Conservation (phyloP, 305 asterid genomes). For the Petunia hybrid region DNA sequence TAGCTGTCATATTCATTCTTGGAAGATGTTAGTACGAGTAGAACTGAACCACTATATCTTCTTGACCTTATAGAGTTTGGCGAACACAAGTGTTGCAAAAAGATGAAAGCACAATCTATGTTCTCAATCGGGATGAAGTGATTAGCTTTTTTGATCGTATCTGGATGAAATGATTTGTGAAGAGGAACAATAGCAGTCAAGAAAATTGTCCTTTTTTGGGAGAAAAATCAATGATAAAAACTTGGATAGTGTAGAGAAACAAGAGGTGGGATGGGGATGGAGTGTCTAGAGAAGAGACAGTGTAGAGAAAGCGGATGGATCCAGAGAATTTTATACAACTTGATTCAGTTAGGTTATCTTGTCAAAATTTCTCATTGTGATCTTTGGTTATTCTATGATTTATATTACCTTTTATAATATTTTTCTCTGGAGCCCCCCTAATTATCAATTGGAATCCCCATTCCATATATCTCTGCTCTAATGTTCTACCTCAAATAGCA, state of each 20-base stretch:
- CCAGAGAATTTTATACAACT: not conserved
- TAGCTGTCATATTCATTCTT: constrained; percentile 26
- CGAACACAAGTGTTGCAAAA: not conserved
- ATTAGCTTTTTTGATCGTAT: not conserved
- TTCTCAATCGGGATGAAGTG: not conserved
- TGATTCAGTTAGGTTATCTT: no score
- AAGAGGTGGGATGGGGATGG: not conserved
- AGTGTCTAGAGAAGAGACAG: not conserved
- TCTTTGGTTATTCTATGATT: no score
- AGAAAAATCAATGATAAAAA: constrained; percentile 6
- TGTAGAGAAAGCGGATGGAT: not conserved
- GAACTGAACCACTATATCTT: not conserved
- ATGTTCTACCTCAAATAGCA: not conserved
- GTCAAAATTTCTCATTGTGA: no score
- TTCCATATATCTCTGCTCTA: not conserved
- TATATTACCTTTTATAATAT: not conserved
- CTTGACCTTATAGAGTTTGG: not conserved
- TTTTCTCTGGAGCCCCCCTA: not conserved
- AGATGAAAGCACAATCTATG: constrained; percentile 18
- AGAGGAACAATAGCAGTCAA: not conserved
- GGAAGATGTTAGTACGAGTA: not conserved
- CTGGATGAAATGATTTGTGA: constrained; percentile 17
- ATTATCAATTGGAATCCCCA: not conserved
- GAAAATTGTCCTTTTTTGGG: not conserved
- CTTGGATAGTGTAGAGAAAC: not conserved